These are phyloP conservation scores for Euphrasia arctica DNA, from an alignment of 305 asterid genomes.

Conservation along the genomic window DNA sequence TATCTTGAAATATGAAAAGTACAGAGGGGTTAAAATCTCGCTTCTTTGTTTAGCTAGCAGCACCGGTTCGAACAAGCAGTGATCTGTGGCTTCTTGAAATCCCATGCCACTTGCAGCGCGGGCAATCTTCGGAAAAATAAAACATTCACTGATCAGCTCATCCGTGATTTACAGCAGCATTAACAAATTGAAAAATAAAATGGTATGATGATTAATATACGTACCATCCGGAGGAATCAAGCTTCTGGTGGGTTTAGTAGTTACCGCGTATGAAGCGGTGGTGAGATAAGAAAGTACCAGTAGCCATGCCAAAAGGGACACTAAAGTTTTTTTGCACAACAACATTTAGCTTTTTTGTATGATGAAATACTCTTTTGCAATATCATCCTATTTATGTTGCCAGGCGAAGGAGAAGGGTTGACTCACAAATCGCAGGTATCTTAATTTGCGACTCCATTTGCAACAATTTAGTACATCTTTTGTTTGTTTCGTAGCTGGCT, in stretches of 20 bases:
- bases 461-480: no score
- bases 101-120: slow-evolving; percentile 33
- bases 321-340: slow-evolving; percentile 21
- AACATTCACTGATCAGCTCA: slow-evolving; percentile 7
- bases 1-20: no score
- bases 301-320: slow-evolving; percentile 33
- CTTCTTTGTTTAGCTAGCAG: slow-evolving; percentile 22
- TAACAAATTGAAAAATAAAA: not conserved
- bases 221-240: slow-evolving; percentile 28
- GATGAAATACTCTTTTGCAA: no score
- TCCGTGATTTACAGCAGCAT: not conserved
- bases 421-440: no score
- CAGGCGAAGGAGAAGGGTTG: no score
- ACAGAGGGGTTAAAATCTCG: no score
- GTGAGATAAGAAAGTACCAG: slow-evolving; percentile 29
- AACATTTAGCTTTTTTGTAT: not conserved
- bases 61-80: slow-evolving; percentile 28
- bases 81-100: slow-evolving; percentile 32
- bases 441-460: no score
- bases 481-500: no score
- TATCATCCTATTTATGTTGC: no score
- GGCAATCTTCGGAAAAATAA: slow-evolving; percentile 32
- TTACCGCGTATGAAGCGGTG: slow-evolving; percentile 29
- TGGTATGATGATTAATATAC: not conserved
- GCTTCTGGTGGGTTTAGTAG: slow-evolving; percentile 12